Evolutionary conservation across 2,329 filamentous ascomycete species (phyloP), one percentile per base, ranked within the genome.

Genomic region (Chrysoporthe cubensis): DNA sequence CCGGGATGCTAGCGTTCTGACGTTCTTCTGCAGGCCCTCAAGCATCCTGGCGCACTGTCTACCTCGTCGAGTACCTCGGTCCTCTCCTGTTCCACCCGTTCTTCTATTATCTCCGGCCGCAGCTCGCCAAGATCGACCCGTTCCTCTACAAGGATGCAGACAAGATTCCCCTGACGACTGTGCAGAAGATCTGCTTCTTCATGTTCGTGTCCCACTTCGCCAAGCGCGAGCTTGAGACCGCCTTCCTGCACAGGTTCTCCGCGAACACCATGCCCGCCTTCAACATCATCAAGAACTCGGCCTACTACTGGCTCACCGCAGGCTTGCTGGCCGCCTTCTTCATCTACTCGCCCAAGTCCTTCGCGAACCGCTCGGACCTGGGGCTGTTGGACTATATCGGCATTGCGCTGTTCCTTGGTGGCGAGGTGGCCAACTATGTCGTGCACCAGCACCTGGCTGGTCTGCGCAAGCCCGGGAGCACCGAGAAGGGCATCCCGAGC

Each of bases 221-320:
- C 77, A 99, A 99, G 87, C 94, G 96, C 76, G 96, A 99, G 83
- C 85, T 93, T 72, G 96, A 99, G 83, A 98, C 96, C 0, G 77
- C 97, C 70, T 97, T 96, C 78, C 87, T 99, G 70, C 96, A 99
- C 85, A 93, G 93, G 77, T 99, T 99, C 85, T 95, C 93, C 66
- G 89, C 91, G 70, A 93, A 91, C 75, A 99, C 96, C 61, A 99
- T 99, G 96, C 96, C 96, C 21, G 86, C 87, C 68, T 82, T 81
- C 76, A 97, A 97, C 84, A 93, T 99, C 77, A 91, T 97, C 87
- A 96, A 95, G 81, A 99, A 99, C 86, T 93, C 90, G 72, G 88
- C 87, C 72, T 95, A 97, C 84, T 99, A 99, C 87, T 99, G 96
- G 96, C 75, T 90, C 44, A 80, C 95, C 66, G 90, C 91, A 4